These are phyloP conservation scores for Salix dunnii DNA, from an alignment of 345 rosid genomes.

Conservation along the genomic window DNA sequence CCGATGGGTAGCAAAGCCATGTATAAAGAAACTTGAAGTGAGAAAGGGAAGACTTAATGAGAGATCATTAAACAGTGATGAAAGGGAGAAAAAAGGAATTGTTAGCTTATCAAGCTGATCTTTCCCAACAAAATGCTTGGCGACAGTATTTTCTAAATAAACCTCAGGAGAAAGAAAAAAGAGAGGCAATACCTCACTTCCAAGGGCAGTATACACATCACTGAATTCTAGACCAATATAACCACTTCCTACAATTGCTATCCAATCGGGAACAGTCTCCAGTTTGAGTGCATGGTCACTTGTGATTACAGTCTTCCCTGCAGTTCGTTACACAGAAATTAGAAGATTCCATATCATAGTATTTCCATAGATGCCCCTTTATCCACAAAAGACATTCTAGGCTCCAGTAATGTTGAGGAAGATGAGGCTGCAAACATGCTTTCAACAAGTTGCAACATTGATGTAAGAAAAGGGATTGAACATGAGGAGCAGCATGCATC, in stretches of 20 bases:
- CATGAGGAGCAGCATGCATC: not conserved
- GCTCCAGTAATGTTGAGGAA: not conserved
- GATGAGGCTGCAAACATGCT: not conserved
- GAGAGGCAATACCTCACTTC: conserved; percentile 76
- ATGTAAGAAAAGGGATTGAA: not conserved
- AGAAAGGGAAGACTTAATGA: not conserved
- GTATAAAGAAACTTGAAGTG: not conserved
- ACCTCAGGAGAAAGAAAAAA: not conserved
- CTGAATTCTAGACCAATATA: conserved; percentile 99
- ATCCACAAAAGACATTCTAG: not conserved
- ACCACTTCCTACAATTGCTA: conserved; percentile 97
- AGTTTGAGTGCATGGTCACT: conserved; percentile 98
- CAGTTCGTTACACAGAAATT: conserved; percentile 22
- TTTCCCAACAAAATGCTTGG: not conserved
- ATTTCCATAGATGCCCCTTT: not conserved
- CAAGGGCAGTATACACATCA: conserved; percentile 98
- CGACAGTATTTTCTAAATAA: not conserved
- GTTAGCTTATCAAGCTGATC: not conserved
- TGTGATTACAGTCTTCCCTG: conserved; percentile 98
- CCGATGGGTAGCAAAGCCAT: not conserved
- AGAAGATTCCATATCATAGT: not conserved
- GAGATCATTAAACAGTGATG: not conserved
- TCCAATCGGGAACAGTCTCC: conserved; percentile 97
- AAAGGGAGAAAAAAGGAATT: not conserved
- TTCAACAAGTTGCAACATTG: not conserved